Percentiles rank a stretch among this genome's conserved stretches.
Evolutionary conservation across 2,329 filamentous ascomycete species (phyloP).

Genomic region (Lachnum nothofagi): DNA sequence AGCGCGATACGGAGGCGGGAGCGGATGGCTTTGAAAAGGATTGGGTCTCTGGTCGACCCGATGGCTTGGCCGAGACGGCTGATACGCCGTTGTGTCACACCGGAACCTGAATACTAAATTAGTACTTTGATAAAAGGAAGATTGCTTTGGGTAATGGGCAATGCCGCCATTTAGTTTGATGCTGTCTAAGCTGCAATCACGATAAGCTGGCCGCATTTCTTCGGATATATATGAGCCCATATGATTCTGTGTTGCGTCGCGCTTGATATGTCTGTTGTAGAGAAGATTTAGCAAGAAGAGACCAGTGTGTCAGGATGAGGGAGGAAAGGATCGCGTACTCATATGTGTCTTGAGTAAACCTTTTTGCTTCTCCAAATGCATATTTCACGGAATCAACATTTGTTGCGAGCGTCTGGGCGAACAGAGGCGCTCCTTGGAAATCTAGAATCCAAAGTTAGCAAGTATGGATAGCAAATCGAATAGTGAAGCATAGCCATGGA

Average conservation of each 20-base stretch:
- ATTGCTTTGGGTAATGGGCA: too few relatives aligned
- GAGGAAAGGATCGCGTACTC: too few relatives aligned
- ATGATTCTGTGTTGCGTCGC: conserved; percentile 2
- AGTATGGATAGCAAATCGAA: too few relatives aligned
- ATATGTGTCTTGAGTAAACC: too few relatives aligned
- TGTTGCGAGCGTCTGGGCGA: conserved; percentile 1
- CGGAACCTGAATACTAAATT: too few relatives aligned
- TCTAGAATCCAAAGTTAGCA: too few relatives aligned
- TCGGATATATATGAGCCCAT: conserved; percentile 1
- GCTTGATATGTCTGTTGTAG: background rate
- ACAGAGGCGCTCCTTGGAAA: conserved; percentile 6
- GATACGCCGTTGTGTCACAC: background rate
- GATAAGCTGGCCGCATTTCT: conserved; percentile 2
- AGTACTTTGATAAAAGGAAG: too few relatives aligned
- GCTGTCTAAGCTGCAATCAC: background rate
- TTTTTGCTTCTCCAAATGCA: background rate
- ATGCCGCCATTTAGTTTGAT: background rate
- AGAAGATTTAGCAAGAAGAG: too few relatives aligned
- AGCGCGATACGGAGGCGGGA: too few relatives aligned
- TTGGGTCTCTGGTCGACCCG: background rate
- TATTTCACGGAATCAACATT: conserved; percentile 1
- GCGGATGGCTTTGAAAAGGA: conserved; percentile 1
- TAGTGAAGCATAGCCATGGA: too few relatives aligned
- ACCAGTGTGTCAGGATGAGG: too few relatives aligned
- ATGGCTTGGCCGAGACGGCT: background rate